Percentiles rank a stretch among this genome's conserved stretches.
Conservation (phyloP, 2,329 filamentous ascomycete species). For the Fusarium pininemorale region DNA sequence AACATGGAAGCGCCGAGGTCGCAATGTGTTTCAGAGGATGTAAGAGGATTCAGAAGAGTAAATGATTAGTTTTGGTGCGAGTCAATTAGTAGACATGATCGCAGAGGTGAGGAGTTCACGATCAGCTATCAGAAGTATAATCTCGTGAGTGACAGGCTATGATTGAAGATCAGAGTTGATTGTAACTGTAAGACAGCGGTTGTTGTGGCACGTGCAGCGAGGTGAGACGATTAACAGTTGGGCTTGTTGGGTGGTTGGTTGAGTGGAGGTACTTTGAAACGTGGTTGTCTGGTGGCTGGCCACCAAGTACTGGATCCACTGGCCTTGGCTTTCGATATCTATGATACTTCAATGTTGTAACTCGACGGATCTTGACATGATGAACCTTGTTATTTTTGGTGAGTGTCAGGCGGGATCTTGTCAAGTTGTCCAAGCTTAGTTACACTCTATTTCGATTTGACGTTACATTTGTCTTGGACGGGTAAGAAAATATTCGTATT, state of each 20-base stretch:
- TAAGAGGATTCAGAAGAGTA: background rate
- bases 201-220: conserved; percentile 41
- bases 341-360: conserved; percentile 17
- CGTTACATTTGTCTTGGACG: background rate
- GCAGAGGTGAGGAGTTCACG: conserved; percentile 7
- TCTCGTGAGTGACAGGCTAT: conserved; percentile 24
- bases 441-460: background rate
- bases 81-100: conserved; percentile 30
- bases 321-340: conserved; percentile 9
- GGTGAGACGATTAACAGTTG: conserved; percentile 36
- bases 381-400: background rate
- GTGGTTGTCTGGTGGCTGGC: conserved; percentile 10
- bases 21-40: background rate
- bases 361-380: background rate
- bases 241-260: conserved; percentile 42
- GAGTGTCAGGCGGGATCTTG: background rate
- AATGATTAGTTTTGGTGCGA: background rate
- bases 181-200: conserved; percentile 23
- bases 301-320: conserved; percentile 30
- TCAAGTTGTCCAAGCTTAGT: background rate
- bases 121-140: conserved; percentile 18
- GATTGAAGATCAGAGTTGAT: conserved; percentile 32
- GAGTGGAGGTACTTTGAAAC: conserved; percentile 29
- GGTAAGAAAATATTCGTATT: background rate
- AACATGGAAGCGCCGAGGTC: conserved; percentile 28